Conservation (phyloP, 2,329 filamentous ascomycete genomes). For the Cladophialophora chaetospira region DNA sequence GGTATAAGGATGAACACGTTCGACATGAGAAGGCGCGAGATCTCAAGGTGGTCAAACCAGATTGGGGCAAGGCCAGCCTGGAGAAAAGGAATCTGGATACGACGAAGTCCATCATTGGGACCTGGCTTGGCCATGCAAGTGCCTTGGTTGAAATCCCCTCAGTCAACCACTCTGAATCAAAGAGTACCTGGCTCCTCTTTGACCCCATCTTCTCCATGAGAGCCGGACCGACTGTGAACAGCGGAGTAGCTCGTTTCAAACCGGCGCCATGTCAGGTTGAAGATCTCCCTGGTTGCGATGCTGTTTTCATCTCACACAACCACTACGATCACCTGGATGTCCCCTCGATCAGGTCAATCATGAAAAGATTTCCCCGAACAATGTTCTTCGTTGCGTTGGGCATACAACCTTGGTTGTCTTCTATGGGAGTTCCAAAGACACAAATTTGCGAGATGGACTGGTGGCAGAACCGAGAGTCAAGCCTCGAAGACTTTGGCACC, state of each 20-base stretch:
- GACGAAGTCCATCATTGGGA: constrained; percentile 12
- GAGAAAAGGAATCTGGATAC: constrained; percentile 6
- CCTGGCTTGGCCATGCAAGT: constrained; percentile 24
- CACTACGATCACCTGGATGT: constrained; percentile 60
- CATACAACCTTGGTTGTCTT: constrained; percentile 25
- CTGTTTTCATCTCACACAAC: constrained; percentile 57
- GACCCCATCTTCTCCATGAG: constrained; percentile 24
- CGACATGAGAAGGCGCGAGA: constrained; percentile 15
- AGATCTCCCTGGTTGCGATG: constrained; percentile 39
- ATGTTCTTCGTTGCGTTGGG: constrained; percentile 49
- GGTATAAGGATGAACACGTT: constrained; percentile 10
- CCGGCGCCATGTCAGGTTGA: constrained; percentile 18
- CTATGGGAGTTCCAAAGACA: constrained; percentile 39
- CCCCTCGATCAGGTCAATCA: constrained; percentile 46
- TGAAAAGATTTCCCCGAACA: constrained; percentile 41
- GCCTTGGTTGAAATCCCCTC: constrained; percentile 22
- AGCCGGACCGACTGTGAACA: constrained; percentile 19
- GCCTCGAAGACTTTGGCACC: constrained; percentile 27
- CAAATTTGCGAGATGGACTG: constrained; percentile 53
- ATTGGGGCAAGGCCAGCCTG: constrained; percentile 17
- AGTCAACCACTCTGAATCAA: neutral
- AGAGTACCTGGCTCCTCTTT: constrained; percentile 20
- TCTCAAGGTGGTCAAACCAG: constrained; percentile 20
- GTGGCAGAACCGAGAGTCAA: constrained; percentile 43
- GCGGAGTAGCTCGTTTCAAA: constrained; percentile 18